Conservation (phyloP, 306 rosid genomes). For the Vicia faba region DNA sequence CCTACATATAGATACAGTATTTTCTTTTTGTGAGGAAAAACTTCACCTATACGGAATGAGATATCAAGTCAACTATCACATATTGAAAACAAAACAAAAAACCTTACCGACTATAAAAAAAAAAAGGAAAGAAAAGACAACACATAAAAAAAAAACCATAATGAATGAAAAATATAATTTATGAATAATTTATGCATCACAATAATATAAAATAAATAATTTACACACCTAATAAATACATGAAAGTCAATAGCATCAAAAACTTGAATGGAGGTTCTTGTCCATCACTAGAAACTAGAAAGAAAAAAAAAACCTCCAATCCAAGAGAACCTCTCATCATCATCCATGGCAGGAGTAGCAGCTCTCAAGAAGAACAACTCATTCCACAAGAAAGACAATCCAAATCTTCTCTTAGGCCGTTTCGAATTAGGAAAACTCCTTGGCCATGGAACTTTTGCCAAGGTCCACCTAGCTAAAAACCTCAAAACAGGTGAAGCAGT, state of each 20-base stretch:
- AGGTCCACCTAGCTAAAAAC: slow-evolving; percentile 60
- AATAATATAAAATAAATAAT: neutral
- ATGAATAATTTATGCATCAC: neutral
- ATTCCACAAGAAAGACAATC: slow-evolving; percentile 23
- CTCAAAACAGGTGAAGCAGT: slow-evolving; percentile 49
- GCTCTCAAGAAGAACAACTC: slow-evolving; percentile 3
- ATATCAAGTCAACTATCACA: neutral
- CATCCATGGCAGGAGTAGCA: slow-evolving; percentile 39
- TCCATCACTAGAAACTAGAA: slow-evolving; percentile 19
- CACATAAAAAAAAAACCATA: neutral
- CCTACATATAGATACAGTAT: too few species aligned
- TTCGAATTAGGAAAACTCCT: slow-evolving; percentile 57
- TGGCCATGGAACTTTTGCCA: slow-evolving; percentile 66
- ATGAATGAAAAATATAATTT: neutral
- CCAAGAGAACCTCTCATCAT: neutral
- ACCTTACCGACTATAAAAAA: neutral
- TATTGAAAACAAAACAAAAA: too few species aligned
- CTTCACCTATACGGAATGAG: too few species aligned
- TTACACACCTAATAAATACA: slow-evolving; percentile 12
- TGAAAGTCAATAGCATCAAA: neutral
- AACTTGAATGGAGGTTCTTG: slow-evolving; percentile 19
- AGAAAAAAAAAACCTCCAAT: neutral
- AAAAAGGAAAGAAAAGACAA: neutral
- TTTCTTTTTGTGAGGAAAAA: too few species aligned
- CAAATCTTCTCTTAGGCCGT: slow-evolving; percentile 38